Percentiles rank a stretch among this genome's conserved stretches.
phyloP scores from a whole-genome alignment of 169 alveolate species.

The Plasmodium blacklocki region DNA sequence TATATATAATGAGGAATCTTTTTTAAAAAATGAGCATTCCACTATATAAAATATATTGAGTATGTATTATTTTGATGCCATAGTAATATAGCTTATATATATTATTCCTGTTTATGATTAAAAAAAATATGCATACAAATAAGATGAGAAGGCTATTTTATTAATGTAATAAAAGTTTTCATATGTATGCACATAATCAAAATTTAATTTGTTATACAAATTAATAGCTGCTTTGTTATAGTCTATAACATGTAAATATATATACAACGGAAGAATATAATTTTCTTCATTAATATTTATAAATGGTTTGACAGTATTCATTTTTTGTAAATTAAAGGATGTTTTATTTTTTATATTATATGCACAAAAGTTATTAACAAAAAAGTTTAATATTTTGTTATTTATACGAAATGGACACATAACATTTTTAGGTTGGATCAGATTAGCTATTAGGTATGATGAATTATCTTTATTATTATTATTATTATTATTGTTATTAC shows the following conservation, averaged over 20 bases:
- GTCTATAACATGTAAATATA: constrained; percentile 68
- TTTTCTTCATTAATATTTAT: constrained; percentile 14
- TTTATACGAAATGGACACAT: background rate
- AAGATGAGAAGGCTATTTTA: constrained; percentile 53
- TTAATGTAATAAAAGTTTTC: constrained; percentile 71
- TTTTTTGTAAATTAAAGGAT: constrained; percentile 29
- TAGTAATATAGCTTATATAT: background rate
- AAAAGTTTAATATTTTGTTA: constrained; percentile 36
- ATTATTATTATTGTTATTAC: background rate
- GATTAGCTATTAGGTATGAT: background rate
- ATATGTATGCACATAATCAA: constrained; percentile 62
- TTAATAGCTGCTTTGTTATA: constrained; percentile 73
- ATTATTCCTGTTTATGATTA: constrained; percentile 2
- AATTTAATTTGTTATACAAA: constrained; percentile 55
- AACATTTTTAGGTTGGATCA: constrained; percentile 21
- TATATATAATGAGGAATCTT: too few relatives aligned
- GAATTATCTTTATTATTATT: background rate
- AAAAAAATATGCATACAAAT: constrained; percentile 65
- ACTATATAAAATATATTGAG: too few relatives aligned
- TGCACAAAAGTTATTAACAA: constrained; percentile 60
- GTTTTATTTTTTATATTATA: constrained; percentile 42
- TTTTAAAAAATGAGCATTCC: too few relatives aligned
- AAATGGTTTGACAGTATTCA: background rate
- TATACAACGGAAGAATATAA: constrained; percentile 29
- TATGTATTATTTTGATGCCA: too few relatives aligned